These are phyloP conservation scores for Acer campestre DNA, from an alignment of 345 rosid species.

Conservation along the genomic window DNA sequence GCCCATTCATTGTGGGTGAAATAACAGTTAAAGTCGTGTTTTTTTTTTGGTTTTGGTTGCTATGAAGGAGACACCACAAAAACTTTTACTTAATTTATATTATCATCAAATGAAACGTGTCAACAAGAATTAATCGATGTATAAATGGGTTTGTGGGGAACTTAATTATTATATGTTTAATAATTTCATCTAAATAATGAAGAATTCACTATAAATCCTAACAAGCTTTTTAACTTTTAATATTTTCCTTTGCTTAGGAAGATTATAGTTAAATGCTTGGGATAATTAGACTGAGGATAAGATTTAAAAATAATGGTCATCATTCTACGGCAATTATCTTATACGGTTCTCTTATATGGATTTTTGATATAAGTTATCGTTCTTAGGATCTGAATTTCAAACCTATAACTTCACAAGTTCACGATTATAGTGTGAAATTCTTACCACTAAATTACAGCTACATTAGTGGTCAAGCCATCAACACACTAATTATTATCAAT, in stretches of 20 bases:
- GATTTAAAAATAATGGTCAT: no score
- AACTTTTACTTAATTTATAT: neutral
- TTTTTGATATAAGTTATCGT: no score
- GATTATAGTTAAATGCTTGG: no score
- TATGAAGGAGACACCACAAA: neutral
- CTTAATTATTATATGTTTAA: neutral
- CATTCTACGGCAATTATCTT: no score
- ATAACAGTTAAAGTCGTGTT: no score
- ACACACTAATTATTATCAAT: no score
- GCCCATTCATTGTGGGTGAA: no score
- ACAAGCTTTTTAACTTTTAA: no score
- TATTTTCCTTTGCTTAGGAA: no score
- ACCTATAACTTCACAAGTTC: slow-evolving; percentile 64
- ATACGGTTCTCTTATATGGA: no score
- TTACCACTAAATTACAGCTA: slow-evolving; percentile 89
- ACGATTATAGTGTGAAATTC: slow-evolving; percentile 87
- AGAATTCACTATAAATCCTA: neutral
- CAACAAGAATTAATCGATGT: neutral
- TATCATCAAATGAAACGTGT: neutral
- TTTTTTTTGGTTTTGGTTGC: no score
- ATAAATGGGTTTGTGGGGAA: neutral
- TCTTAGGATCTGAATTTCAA: slow-evolving; percentile 59
- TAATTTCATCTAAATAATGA: neutral
- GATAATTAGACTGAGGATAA: no score
- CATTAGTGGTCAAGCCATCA: neutral